Evolutionary conservation across 1,139 yeast species (phyloP).

Genomic region (Suhomyces coccinellae): DNA sequence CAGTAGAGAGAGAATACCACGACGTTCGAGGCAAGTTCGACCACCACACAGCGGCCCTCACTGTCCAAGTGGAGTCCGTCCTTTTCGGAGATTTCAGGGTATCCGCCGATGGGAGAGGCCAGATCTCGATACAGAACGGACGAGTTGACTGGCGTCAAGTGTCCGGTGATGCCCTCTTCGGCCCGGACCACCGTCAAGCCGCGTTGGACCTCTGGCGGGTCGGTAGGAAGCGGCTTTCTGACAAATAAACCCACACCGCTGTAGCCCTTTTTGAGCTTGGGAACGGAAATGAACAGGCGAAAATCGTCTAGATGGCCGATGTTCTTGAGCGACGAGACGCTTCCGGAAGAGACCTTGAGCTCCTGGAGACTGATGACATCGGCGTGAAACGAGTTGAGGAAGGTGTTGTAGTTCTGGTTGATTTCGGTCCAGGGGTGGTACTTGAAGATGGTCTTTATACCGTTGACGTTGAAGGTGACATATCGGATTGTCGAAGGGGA

Average conservation of each 20-base stretch:
- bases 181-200: constrained; percentile 61
- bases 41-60: constrained; percentile 80
- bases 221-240: constrained; percentile 46
- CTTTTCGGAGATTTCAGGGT: constrained; percentile 46
- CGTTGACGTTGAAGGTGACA: constrained; percentile 83
- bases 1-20: constrained; percentile 81
- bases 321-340: constrained; percentile 36
- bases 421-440: constrained; percentile 78
- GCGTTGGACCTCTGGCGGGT: constrained; percentile 34
- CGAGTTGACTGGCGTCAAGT: constrained; percentile 28
- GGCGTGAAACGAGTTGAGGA: constrained; percentile 59
- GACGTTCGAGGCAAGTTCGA: constrained; percentile 65
- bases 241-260: constrained; percentile 91
- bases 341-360: constrained; percentile 61
- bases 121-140: constrained; percentile 23
- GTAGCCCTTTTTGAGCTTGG: constrained; percentile 71
- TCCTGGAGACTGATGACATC: constrained; percentile 87
- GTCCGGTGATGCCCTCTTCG: constrained; percentile 91
- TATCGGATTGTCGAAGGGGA: constrained; percentile 34
- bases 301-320: constrained; percentile 63
- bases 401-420: constrained; percentile 43
- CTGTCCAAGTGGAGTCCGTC: constrained; percentile 57
- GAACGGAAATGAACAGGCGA: constrained; percentile 68
- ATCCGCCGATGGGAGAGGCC: constrained; percentile 66
- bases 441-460: constrained; percentile 73